Evolutionary conservation across 345 rosid species (phyloP).

Genomic region (Eutrema japonicum): DNA sequence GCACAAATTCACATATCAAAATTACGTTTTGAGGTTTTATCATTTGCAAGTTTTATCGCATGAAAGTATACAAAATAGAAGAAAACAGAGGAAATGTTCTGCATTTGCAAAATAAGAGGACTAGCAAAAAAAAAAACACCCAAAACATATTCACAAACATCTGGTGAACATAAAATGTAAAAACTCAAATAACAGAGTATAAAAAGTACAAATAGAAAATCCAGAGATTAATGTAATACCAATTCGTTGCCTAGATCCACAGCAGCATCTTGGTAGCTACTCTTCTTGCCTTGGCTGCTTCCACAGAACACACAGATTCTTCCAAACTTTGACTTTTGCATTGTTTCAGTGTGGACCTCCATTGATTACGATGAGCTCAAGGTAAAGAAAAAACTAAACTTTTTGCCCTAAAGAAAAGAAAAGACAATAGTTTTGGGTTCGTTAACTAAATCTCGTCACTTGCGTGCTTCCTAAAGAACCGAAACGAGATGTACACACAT

Average conservation of each 20-base stretch:
- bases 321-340: conserved; percentile 53
- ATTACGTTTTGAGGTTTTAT: neutral
- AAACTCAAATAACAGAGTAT: neutral
- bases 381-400: neutral
- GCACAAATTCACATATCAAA: conserved; percentile 11
- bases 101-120: neutral
- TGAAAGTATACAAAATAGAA: neutral
- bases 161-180: conserved; percentile 31
- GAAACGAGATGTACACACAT: conserved; percentile 25
- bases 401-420: neutral
- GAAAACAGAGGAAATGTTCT: conserved; percentile 11
- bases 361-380: conserved; percentile 33
- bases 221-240: conserved; percentile 44
- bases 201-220: too few species aligned
- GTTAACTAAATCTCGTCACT: neutral
- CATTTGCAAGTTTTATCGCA: neutral
- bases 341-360: conserved; percentile 51
- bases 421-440: conserved; percentile 3
- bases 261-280: conserved; percentile 75
- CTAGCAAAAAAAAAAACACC: neutral
- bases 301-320: conserved; percentile 95
- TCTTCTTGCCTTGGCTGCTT: conserved; percentile 77
- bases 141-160: conserved; percentile 43
- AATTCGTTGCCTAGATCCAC: conserved; percentile 79
- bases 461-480: conserved; percentile 18